phyloP scores from a whole-genome alignment of 371 early-diverging fungal species.

The Lichtheimia ramosa region DNA sequence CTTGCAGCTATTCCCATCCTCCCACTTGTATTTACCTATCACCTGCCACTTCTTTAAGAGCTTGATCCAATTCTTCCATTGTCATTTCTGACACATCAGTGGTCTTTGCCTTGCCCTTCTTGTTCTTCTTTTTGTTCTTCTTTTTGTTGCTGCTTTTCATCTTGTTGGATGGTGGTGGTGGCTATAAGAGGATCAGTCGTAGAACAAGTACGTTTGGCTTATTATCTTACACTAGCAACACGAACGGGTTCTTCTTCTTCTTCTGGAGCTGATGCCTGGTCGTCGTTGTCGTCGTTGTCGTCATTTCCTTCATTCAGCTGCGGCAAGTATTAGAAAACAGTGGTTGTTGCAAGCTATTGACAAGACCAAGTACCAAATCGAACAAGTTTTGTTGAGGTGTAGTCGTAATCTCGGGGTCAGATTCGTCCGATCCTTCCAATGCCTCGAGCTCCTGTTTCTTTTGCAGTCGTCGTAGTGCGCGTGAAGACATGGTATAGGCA shows the following conservation, averaged over 20 bases:
- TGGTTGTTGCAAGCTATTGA: neutral
- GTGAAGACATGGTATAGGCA: conserved; percentile 35
- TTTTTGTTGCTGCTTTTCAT: conserved; percentile 38
- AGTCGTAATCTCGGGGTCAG: conserved; percentile 34
- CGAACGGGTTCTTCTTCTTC: conserved; percentile 3
- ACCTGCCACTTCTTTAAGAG: conserved; percentile 51
- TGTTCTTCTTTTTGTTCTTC: conserved; percentile 51
- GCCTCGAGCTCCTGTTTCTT: conserved; percentile 28
- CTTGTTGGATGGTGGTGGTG: conserved; percentile 21
- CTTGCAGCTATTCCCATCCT: conserved; percentile 41
- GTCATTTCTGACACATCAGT: conserved; percentile 51
- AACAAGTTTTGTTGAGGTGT: conserved; percentile 54
- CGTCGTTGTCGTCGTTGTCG: conserved; percentile 28
- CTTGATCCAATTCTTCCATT: conserved; percentile 64
- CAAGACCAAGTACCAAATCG: conserved; percentile 55
- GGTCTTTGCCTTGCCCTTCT: conserved; percentile 42
- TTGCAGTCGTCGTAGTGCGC: conserved; percentile 43
- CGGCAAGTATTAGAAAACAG: too few relatives aligned
- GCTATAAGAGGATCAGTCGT: neutral
- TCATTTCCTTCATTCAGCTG: conserved; percentile 43
- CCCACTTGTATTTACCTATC: conserved; percentile 9
- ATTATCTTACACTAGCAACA: neutral
- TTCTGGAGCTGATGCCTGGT: conserved; percentile 39
- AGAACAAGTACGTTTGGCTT: neutral
- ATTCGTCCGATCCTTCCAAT: conserved; percentile 24